Conservation (phyloP, 805 yeast genomes). For the Candida patagonica region DNA sequence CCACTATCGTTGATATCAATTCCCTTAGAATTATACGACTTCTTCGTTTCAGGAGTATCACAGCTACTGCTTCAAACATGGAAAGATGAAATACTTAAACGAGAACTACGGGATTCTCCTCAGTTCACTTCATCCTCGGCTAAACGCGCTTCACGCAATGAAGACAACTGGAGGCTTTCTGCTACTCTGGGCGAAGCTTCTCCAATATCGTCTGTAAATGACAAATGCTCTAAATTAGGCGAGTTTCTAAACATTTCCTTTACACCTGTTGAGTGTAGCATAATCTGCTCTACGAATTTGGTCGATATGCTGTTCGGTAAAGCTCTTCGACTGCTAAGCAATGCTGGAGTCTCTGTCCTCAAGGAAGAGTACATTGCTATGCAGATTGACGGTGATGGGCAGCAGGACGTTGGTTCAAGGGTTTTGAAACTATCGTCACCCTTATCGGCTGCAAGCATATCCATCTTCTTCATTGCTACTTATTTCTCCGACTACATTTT, state of each 20-base stretch:
- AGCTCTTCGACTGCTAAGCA: conserved; percentile 30
- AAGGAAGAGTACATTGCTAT: conserved; percentile 41
- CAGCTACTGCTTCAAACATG: conserved; percentile 28
- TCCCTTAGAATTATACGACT: conserved; percentile 43
- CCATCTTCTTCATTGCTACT: conserved; percentile 52
- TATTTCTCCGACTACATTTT: conserved; percentile 57
- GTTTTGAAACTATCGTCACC: conserved; percentile 52
- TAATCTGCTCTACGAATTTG: conserved; percentile 40
- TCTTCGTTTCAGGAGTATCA: conserved; percentile 44
- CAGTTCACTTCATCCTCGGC: conserved; percentile 3
- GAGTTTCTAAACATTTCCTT: conserved; percentile 53
- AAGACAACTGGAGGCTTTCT: conserved; percentile 13
- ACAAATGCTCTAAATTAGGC: conserved; percentile 21
- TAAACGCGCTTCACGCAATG: conserved; percentile 11
- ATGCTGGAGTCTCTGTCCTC: conserved; percentile 32
- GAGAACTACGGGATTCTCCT: background rate
- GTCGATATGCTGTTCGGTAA: conserved; percentile 33
- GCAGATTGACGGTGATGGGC: conserved; percentile 54
- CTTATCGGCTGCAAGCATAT: conserved; percentile 44
- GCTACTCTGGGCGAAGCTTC: conserved; percentile 4
- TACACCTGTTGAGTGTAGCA: conserved; percentile 54
- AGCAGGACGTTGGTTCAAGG: conserved; percentile 39
- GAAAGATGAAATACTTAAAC: conserved; percentile 10
- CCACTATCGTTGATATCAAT: conserved; percentile 42
- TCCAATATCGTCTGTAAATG: conserved; percentile 1